Evolutionary conservation across 140 eudicot genomes (phyloP), one percentile per base, ranked within the genome.

Genomic region (Anethum foeniculum): DNA sequence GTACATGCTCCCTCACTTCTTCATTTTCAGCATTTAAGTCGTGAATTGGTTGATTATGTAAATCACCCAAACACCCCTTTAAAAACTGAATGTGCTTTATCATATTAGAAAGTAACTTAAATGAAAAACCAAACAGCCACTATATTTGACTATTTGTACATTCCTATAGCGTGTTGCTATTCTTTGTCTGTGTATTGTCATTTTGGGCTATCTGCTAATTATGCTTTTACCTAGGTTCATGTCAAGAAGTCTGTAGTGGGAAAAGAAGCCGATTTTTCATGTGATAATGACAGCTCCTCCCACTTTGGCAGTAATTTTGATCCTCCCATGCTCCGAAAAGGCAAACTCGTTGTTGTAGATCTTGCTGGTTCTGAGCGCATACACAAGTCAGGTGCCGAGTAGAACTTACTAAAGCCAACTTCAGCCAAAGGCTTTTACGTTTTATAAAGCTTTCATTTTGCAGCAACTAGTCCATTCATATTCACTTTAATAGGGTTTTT

Each of bases 331-430:
- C 85, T 96, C 56, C 92, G 99, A 39, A 96, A 88, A 90, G 98
- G 99, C 81, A 96, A 96, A 88, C 88, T 96, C 38, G 88, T 96
- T 79, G 90, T 96, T 83, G 99, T 96, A 68, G 99, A 96, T 89
- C 99, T 96, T 85, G 99, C 99, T 84, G 99, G 99, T 83, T 96
- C 99, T 52, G 99, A 96, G 78, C 98, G 99, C 39, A 89, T 88
- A 79, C 93, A 96, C 86, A 93, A 96, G 90, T 93, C 99, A 96
- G 99, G 99, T 96, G 82, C 86, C 51, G 67, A 77, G 48, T 41
- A 67, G 32, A 30, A 32, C 65, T 67, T 67, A 47, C 8, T 54
- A 19, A 9, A 54, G 25, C n/a, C 27, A 41, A 62, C 67, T 79
- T 65, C 11, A 11, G 12, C 28, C 21, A 16, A 46, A 39, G 52